Conservation (phyloP, 2,329 filamentous ascomycete genomes). For the Colletotrichum tofieldiae region DNA sequence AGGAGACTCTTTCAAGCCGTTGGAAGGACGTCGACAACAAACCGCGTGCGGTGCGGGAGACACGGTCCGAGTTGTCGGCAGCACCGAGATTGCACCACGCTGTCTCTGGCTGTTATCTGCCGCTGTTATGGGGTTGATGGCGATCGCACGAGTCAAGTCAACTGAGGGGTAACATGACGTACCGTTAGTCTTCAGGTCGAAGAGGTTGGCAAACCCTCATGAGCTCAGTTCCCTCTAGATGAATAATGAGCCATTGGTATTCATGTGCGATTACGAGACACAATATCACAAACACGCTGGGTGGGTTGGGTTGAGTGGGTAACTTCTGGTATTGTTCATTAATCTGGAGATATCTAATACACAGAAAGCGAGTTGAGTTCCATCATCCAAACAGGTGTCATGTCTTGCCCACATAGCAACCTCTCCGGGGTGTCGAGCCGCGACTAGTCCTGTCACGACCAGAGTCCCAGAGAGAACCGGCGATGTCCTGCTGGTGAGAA, state of each 20-base stretch:
- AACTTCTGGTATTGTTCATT: constrained; percentile 75
- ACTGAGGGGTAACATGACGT: constrained; percentile 15
- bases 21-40: neutral
- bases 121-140: neutral
- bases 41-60: neutral
- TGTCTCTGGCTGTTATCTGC: neutral
- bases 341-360: constrained; percentile 69
- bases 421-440: constrained; percentile 1
- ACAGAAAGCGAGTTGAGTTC: constrained; percentile 75
- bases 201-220: neutral
- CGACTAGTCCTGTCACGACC: neutral
- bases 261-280: neutral
- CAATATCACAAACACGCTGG: neutral
- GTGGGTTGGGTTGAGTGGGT: constrained; percentile 69
- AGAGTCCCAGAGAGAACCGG: neutral
- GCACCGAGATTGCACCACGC: neutral
- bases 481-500: constrained; percentile 50
- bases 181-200: neutral
- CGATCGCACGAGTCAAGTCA: constrained; percentile 8
- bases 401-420: constrained; percentile 1
- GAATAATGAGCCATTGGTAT: neutral
- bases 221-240: neutral
- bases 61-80: neutral
- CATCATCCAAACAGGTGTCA: constrained; percentile 49
- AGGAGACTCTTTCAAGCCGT: neutral